Evolutionary conservation across 202 grass and related monocot genomes (phyloP), one percentile per base, ranked within the genome.

Genomic region (Setaria italica): DNA sequence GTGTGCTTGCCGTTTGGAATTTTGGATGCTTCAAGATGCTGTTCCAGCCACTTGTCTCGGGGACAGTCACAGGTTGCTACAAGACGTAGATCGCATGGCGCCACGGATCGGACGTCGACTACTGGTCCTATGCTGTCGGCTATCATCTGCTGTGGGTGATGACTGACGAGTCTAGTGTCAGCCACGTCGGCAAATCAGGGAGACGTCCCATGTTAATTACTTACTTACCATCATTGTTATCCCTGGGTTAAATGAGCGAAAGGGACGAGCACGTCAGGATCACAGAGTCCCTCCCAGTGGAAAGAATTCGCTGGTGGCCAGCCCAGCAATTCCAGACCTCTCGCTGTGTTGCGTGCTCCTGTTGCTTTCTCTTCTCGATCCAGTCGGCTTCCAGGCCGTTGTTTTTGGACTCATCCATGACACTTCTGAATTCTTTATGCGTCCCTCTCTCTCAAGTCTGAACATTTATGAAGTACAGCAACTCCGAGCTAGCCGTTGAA

Each of bases 401-500:
- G 45, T 34, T 64, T 56, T 90, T 87, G 89, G 89, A 74, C 85
- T 15, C 70, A 64, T 84, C 78, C 55, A 6, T 14, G 49, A 42
- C 20, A 62, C 13, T 4, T 51, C 54, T 43, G 7, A 19, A 20
- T 17, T 55, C 17, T 55, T n/a, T 70, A 62, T 13, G 11, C 39
- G 17, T 77, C 16, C 20, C 9, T 0, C n/a, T 3, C 19, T 70
- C 41, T 3, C 3, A 49, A 30, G 20, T 47, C 68, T 29, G 12
- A 58, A 21, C 62, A 20, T 35, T 71, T 89, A 20, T 11, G 14
- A 17, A 12, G 66, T 51, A 67, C 49, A 78, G 37, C 59, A 53
- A 34, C 59, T 19, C 67, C 58, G 32, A 82, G 60, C 47, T 87
- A 91, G 85, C 85, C 76, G 89, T 88, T 88, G 70, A 59, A 45